Evolutionary conservation across 768 basidiomycete species (phyloP), one percentile per base, ranked within the genome.

Genomic region (Solioccasus polychromus): DNA sequence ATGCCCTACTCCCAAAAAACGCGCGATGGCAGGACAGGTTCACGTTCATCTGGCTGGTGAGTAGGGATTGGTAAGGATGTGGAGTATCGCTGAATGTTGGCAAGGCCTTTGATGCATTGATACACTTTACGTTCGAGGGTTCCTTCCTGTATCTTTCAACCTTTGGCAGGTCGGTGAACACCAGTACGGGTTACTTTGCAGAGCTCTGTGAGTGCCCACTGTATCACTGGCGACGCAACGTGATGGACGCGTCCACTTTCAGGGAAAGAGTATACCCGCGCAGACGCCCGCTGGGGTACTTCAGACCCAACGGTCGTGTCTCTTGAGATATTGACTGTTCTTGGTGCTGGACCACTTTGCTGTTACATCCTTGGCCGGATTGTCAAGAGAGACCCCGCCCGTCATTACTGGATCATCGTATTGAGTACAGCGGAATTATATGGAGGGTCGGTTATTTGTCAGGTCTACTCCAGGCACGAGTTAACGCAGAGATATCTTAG

Each of bases 231-330:
- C 22, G 5, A 24, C 7, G 23, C 31, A 15, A 14, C 31, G 36
- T 2, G 31, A 35, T 38, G 5, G 26, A 22, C 26, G 31, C n/a
- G 31, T 29, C 25, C 18, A 24, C 20, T 11, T 2, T 14, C 51
- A 89, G 88, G 88, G 87, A 83, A 73, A 52, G 88, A 91, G 61
- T 91, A 92, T 58, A 81, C 85, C 19, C 72, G 73, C 2, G 90
- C 89, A 5, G 90, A 93, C 59, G 75, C 78, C 44, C 80, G 90
- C 32, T 93, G 91, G 91, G 90, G 88, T 12, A 60, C 74, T 35
- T 71, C 88, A 1, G 90, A 93, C 58, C 78, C 86, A 1, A 85
- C 84, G 1, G 74, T 92, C 41, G 87, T 93, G 35, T 83, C 88
- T 6, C 79, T 93, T 26, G 90, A 93, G 62, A 63, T 92, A 44